Percentiles rank a stretch among this genome's conserved stretches.
phyloP scores from a whole-genome alignment of 2,329 filamentous ascomycete genomes.

The Aureobasidium sp. region DNA sequence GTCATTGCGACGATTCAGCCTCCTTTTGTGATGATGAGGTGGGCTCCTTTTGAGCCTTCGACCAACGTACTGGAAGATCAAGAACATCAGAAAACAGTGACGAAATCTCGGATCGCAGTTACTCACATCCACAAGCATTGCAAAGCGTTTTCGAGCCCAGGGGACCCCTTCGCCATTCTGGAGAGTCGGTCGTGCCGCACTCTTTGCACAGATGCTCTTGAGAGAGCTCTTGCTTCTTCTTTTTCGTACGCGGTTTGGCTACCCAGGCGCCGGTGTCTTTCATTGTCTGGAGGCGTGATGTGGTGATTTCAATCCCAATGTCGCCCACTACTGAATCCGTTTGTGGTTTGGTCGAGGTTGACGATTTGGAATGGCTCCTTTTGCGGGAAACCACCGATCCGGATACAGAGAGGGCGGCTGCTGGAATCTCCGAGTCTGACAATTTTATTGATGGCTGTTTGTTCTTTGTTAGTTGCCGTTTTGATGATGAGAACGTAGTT shows the following conservation, averaged over 20 bases:
- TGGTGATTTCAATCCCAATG: not conserved
- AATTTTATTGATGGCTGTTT: not conserved
- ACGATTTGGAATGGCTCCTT: not conserved
- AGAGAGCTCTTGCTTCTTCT: not conserved
- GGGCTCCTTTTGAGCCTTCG: not conserved
- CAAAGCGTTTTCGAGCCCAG: not conserved
- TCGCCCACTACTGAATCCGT: not conserved
- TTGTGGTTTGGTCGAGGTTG: not conserved
- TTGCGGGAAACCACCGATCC: not conserved
- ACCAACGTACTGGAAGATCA: not conserved
- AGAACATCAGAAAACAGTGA: not conserved
- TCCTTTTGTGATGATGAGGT: not conserved
- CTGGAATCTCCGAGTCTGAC: not conserved
- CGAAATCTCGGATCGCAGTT: not conserved
- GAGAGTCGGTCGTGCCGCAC: not conserved
- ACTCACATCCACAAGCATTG: conserved; percentile 3
- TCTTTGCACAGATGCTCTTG: not conserved
- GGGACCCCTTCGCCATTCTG: not conserved
- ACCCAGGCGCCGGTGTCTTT: not conserved
- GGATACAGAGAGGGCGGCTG: not conserved
- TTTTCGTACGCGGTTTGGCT: not conserved
- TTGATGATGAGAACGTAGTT: not conserved
- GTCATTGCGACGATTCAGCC: not conserved
- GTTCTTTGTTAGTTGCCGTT: not conserved
- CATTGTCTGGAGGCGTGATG: not conserved